A percentile compares a stretch with the other conserved stretches of the same genome.
Conservation (phyloP, 1,284 basidiomycete species). For the Trichosporon sp. region DNA sequence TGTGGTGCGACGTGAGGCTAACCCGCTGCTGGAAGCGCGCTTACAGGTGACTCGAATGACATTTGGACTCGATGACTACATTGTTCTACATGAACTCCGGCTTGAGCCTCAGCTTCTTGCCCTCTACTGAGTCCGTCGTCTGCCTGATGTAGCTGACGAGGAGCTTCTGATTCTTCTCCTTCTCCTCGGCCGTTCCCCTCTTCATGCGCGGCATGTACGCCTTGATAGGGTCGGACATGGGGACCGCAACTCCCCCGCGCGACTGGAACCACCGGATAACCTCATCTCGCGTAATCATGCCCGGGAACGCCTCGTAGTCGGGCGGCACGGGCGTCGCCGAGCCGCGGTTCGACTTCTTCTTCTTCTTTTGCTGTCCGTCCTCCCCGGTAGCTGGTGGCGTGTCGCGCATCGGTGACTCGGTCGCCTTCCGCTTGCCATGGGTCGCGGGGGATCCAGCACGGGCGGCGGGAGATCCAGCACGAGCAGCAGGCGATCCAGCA, state of each 20-base stretch:
- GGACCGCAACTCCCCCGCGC: conserved; percentile 17
- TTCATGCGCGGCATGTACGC: conserved; percentile 29
- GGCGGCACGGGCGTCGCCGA: conserved; percentile 15
- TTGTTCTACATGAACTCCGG: conserved; percentile 20
- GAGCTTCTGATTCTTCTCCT: conserved; percentile 30
- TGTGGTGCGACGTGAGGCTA: no score
- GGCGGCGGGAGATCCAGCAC: conserved; percentile 15
- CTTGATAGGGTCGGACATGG: conserved; percentile 29
- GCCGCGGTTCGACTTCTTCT: conserved; percentile 18
- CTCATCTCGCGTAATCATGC: conserved; percentile 37
- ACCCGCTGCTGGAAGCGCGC: no score
- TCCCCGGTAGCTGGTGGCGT: neutral
- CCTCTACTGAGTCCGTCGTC: conserved; percentile 26
- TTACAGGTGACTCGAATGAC: neutral
- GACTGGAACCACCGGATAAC: conserved; percentile 36
- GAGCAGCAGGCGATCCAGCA: conserved; percentile 22
- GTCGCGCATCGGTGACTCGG: conserved; percentile 7
- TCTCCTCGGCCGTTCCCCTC: conserved; percentile 8
- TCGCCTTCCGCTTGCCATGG: conserved; percentile 22
- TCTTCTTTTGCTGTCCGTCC: conserved; percentile 49
- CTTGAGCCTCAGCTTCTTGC: conserved; percentile 27
- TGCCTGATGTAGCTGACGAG: conserved; percentile 29
- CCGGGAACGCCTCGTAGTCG: conserved; percentile 29
- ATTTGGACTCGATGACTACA: conserved; percentile 44
- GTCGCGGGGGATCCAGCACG: neutral